Evolutionary conservation across 2,329 filamentous ascomycete species (phyloP), one percentile per base, ranked within the genome.

Genomic region (Amesomyces nigricolor): DNA sequence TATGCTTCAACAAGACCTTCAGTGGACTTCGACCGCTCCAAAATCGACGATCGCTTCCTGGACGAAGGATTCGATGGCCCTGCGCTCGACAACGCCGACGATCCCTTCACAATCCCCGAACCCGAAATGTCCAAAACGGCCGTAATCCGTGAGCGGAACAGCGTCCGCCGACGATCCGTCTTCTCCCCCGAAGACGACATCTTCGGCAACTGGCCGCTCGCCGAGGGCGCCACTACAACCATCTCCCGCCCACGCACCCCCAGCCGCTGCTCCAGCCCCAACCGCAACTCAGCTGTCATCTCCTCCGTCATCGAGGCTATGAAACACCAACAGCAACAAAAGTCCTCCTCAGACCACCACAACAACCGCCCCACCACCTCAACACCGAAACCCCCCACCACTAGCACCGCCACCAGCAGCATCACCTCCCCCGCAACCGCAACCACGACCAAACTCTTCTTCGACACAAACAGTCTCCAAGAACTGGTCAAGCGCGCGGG

Each of bases 401-500:
- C 17, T 3, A 19, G 2, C 17, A 19, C 17, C 17, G 17, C 17
- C 17, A 19, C 17, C 17, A 19, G 17, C 17, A 26, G 22, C 22
- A 26, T 26, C 22, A 26, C 22, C 17, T 19, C 22, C 22, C 22
- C 22, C 6, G 22, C 22, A 26, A 26, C 22, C 22, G 22, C 22
- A 26, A 26, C 22, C 22, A 26, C 22, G 22, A 74, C 77, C 57
- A 79, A 79, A 70, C 77, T 86, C 64, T 84, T 85, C 56, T 87
- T 87, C 60, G 83, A 86, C 65, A 86, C 83, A 5, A 85, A 85
- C 60, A 86, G 81, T 67, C 74, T 87, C n/a, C 82, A 81, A 62
- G 80, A 83, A 63, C 71, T 87, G 51, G 83, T 87, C 38, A 82
- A 81, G 65, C 76, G 82, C 56, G 83, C 83, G 1, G 77, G 79